phyloP scores from a whole-genome alignment of 768 basidiomycete genomes.

The Porphyrellus cyaneotinctus region DNA sequence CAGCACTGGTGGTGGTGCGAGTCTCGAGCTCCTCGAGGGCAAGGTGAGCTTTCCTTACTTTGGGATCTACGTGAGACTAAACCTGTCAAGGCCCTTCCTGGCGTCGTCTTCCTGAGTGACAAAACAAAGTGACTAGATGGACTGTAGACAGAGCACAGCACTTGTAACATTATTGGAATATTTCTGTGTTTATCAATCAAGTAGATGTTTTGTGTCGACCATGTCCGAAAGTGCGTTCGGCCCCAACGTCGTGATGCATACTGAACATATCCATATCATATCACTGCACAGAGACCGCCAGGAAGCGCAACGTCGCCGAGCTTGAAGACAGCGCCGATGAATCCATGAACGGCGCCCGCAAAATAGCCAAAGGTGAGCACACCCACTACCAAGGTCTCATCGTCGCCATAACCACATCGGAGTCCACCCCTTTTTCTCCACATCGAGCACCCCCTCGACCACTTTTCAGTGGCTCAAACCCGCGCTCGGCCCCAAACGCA shows the following conservation, averaged over 20 bases:
- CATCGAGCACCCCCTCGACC: constrained; percentile 13
- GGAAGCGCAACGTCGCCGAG: constrained; percentile 20
- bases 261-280: too few relatives aligned
- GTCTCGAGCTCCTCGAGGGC: constrained; percentile 94
- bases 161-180: constrained; percentile 16
- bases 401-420: neutral
- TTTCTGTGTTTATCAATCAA: too few relatives aligned
- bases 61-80: constrained; percentile 12
- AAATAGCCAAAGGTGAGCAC: constrained; percentile 27
- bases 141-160: constrained; percentile 9
- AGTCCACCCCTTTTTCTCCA: constrained; percentile 44
- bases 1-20: constrained; percentile 92
- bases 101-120: constrained; percentile 86
- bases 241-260: too few relatives aligned
- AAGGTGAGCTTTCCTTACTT: constrained; percentile 55
- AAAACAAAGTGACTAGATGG: constrained; percentile 40
- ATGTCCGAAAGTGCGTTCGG: constrained; percentile 9
- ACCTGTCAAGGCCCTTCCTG: constrained; percentile 65
- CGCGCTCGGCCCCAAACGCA: constrained; percentile 32
- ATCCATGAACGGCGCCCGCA: constrained; percentile 15
- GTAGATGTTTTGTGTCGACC: constrained; percentile 6
- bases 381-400: neutral
- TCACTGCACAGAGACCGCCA: constrained; percentile 1
- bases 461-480: constrained; percentile 33
- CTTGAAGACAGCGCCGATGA: constrained; percentile 12